Conservation (phyloP, 805 yeast genomes). For the Isabelozyma heimii region DNA sequence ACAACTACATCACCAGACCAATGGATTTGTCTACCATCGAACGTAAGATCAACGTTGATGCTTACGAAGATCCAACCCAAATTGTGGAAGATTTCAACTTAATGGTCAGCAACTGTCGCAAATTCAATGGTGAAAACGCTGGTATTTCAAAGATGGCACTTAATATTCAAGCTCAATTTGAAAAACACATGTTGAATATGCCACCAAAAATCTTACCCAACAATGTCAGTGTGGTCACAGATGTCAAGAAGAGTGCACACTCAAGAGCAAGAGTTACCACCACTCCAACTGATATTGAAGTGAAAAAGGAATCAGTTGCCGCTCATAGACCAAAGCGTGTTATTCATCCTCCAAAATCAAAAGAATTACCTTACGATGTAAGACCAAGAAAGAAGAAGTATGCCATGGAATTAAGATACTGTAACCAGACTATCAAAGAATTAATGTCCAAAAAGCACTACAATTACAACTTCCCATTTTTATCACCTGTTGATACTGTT, state of each 20-base stretch:
- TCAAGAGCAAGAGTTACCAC: conserved; percentile 20
- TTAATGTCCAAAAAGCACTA: conserved; percentile 80
- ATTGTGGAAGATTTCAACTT: conserved; percentile 76
- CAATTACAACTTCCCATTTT: conserved; percentile 81
- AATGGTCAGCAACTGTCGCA: conserved; percentile 79
- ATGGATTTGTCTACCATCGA: conserved; percentile 95
- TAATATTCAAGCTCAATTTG: conserved; percentile 87
- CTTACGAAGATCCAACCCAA: conserved; percentile 68
- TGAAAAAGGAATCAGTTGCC: conserved; percentile 53
- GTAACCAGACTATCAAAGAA: conserved; percentile 79
- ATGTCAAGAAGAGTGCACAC: conserved; percentile 5
- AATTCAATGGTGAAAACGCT: conserved; percentile 82
- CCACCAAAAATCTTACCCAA: conserved; percentile 55
- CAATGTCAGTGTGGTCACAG: conserved; percentile 9
- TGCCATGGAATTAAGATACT: conserved; percentile 85
- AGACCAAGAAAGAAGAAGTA: conserved; percentile 89
- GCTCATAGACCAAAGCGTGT: conserved; percentile 92
- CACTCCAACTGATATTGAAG: conserved; percentile 9
- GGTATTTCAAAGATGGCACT: conserved; percentile 89
- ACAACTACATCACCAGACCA: conserved; percentile 77
- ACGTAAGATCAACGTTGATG: conserved; percentile 64
- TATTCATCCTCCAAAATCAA: conserved; percentile 94
- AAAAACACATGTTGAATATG: conserved; percentile 87
- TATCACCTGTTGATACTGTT: conserved; percentile 93
- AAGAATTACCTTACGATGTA: conserved; percentile 87